These are phyloP conservation scores for Candida endomychidarum DNA, from an alignment of 805 yeast genomes.

Conservation along the genomic window DNA sequence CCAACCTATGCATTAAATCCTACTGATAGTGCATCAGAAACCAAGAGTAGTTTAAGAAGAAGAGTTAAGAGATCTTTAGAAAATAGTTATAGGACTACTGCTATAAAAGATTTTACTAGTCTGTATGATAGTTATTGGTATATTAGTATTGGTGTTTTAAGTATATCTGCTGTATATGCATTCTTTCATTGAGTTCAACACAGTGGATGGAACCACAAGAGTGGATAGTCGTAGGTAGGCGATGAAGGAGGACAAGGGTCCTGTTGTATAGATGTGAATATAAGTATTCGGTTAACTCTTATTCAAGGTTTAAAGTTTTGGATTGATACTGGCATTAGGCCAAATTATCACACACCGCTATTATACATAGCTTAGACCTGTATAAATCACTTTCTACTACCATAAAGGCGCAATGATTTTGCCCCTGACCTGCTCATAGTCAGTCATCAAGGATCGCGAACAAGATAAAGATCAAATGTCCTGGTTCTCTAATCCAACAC, in stretches of 20 bases:
- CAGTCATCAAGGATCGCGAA: too few relatives aligned
- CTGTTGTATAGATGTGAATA: not conserved
- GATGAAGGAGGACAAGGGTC: too few relatives aligned
- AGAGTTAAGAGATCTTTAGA: conserved; percentile 73
- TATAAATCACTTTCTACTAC: too few relatives aligned
- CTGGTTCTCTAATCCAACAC: conserved; percentile 47
- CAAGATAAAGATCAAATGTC: conserved; percentile 32
- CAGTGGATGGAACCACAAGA: too few relatives aligned
- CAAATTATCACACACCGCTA: too few relatives aligned
- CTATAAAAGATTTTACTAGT: conserved; percentile 46
- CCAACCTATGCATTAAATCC: conserved; percentile 93
- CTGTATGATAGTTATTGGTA: conserved; percentile 56
- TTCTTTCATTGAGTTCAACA: conserved; percentile 26
- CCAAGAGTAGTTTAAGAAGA: conserved; percentile 34
- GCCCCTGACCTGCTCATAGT: too few relatives aligned
- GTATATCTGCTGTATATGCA: conserved; percentile 37
- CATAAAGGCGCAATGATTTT: too few relatives aligned
- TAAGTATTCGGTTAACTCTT: too few relatives aligned
- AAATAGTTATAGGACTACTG: conserved; percentile 77
- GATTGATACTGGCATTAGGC: too few relatives aligned
- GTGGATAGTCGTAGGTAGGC: too few relatives aligned
- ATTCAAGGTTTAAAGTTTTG: too few relatives aligned
- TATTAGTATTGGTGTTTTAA: conserved; percentile 47
- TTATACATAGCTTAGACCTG: too few relatives aligned
- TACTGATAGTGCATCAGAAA: conserved; percentile 47